Base-by-base conservation (phyloP, 768 basidiomycete genomes). In the Candolleomyces efflorescens region DNA sequence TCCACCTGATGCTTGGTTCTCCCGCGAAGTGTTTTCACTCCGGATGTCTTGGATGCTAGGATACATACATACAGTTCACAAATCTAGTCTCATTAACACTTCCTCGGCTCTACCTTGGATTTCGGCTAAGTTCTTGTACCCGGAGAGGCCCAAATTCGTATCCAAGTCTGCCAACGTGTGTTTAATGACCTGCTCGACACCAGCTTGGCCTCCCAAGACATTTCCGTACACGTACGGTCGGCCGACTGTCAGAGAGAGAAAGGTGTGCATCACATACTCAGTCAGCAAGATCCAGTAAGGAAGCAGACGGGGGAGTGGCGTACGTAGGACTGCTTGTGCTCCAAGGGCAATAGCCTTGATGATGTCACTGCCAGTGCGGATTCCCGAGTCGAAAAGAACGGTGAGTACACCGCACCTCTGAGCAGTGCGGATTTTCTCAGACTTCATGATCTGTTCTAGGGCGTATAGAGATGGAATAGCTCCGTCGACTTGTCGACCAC, bases 341-440 rank as follows among this genome's bases (percentile, higher is more conserved):
- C 94, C 92, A 0, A 95, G 76, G 1, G 92, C 92, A 26, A 94
- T 71, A 0, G 94, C 93, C 69, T 91, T 90, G 70, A 92, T 78
- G 47, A 94, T 82, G 60, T 96, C 94, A 45, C 84, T 82, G 11
- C 90, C 93, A 0, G 86, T 89, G 45, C 93, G 83, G 58, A 94
- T 86, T 6, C 93, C 92, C 52, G 85, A 92, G 65, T 88, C 86
- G 63, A 89, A 91, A 3, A 94, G 73, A 37, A 94, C 71, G 1
- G 86, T 85, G 39, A 92, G 69, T 56, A 80, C 80, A 1, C 88
- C 88, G 12, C 77, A 69, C 5, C 67, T 67, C 65, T 90, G 87
- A 0, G 87, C 86, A 3, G 71, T 74, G 51, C 72, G 74, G 58
- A 90, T 73, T 55, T 79, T 81, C 20, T 78, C 69, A 0, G 89